Evolutionary conservation across 2,329 filamentous ascomycete genomes (phyloP), one percentile per base, ranked within the genome.

Genomic region (Fusarium sp.): DNA sequence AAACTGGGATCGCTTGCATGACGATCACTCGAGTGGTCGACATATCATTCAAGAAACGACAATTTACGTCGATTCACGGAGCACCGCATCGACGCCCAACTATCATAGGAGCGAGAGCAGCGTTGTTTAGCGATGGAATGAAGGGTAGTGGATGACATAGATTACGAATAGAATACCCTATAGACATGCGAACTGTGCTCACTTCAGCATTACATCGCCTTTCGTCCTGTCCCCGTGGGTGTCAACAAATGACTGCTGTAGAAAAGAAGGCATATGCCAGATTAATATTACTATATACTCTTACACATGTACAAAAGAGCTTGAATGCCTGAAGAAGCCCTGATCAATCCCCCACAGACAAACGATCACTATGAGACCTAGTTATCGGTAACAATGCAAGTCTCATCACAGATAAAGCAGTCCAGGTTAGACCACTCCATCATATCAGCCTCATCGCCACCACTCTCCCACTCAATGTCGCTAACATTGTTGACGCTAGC

Each of bases 1-100:
- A 0, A 68, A 52, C 8, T 74, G 70, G 61, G 71, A 68, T n/a
- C 33, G 70, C 13, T 35, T 74, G 2, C 58, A 68, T 0, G 71
- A 68, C 0, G 71, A 73, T 3, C 62, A 68, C 29, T 70, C 70
- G 2, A 74, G 68, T 29, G 47, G 65, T 18, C 54, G 68, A 16
- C 65, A 71, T 18, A 74, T 71, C 6, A 71, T 71, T 9, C 54
- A 57, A 36, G 54, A 57, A 22, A 16, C 20, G 13, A 35, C 31
- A 3, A 25, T 63, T 4, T 33, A 63, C 2, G 31, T 63, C 0
- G 50, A 50, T 3, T 65, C 66, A 52, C 66, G 65, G 1, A 70
- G 2, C 4, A 36, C n/a, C 33, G 36, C 54, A 2, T 57, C 54
- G 9, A 57, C 54, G 4, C n/a, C 29, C 6, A 57, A 57, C 20